Evolutionary conservation across 2,329 filamentous ascomycete genomes (phyloP), one percentile per base, ranked within the genome.

Genomic region (Stromatinia cepivora): DNA sequence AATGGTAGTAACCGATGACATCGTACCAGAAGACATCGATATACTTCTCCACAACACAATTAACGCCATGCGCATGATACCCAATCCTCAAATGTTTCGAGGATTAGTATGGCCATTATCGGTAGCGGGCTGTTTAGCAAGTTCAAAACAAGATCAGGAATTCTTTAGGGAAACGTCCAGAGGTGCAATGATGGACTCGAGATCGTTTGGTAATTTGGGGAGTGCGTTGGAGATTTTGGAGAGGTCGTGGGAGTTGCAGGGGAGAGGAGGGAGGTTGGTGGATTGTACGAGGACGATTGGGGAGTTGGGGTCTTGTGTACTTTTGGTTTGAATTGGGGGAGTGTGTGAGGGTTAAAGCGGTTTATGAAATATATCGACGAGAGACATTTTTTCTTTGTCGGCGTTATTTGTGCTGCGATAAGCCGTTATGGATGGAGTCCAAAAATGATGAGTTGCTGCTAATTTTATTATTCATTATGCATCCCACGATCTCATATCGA

Each of bases 41-140:
- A n/a, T 34, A 13, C 28, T 28, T 13, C 63, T 75, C 8, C 39
- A 68, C 54, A 53, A 68, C 3, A 66, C 66, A 17, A 74, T 73
- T 8, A 62, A 66, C 10, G 70, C 69, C 13, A 54, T 74, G 10
- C 58, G 50, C 25, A 63, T 66, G 64, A 45, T 73, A 2, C 63
- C 71, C 17, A 68, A 72, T 50, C 68, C 66, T 11, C 58, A 52
- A 25, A 56, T 75, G 56, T 66, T 71, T 7, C 46, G 71, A 42
- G 68, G 69, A 1, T 48, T 75, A 22, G 57, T 71, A 1, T 75
- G 72, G 73, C 72, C 73, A 22, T 45, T 75, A 2, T 72, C 69
- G 34, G 57, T 75, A 5, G 69, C 72, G 28, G 72, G 73, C 11
- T 75, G 72, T 53, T 71, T 75, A 62, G 73, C 71, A n/a, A 63